Base-by-base conservation (phyloP, 2,329 filamentous ascomycete species). In the Penicillium carneum region DNA sequence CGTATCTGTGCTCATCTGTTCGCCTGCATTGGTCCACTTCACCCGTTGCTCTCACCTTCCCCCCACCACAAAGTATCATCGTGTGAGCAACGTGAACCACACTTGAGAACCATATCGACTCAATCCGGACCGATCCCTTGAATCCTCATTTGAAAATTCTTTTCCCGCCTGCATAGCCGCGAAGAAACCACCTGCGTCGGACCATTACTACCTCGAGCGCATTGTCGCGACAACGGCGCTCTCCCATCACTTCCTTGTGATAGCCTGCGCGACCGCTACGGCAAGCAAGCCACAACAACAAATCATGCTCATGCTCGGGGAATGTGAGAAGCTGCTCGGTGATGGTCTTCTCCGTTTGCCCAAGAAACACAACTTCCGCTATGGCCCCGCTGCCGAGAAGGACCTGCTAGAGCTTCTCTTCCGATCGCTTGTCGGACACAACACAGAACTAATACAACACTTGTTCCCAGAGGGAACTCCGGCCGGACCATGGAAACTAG, bases 391-490 rank as follows among this genome's bases (percentile, higher is more conserved):
- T 48, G 92, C 93, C 55, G 85, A 87, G 65, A 84, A 85, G 62
- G 86, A 91, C 64, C 88, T 99, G 34, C 81, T 96, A 58, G 84
- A 88, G 72, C 88, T 87, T 59, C 89, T 99, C 57, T 99, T 98
- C 80, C 90, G 88, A 81, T 96, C 91, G 55, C 86, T 99, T 70
- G 91, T 92, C 34, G 90, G 88, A 63, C 88, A 91, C 64, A 88
- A 88, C 63, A 81, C 86, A 60, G 88, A 93, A 65, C 89, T 93
- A 72, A 83, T 98, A 74, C 83, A 84, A 51, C 84, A 92, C 18
- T 86, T 99, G 71, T 99, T 99, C 73, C 93, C 93, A 0, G 83
- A 89, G 42, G 92, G 92, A 12, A 84, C 84, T 42, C 86, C 89
- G 9, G 81, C 80, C 47, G 83, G 83, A 41, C 80, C 82, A 46